Conservation (phyloP, 352 stramenopile species). For the Pythium plurisporium region DNA sequence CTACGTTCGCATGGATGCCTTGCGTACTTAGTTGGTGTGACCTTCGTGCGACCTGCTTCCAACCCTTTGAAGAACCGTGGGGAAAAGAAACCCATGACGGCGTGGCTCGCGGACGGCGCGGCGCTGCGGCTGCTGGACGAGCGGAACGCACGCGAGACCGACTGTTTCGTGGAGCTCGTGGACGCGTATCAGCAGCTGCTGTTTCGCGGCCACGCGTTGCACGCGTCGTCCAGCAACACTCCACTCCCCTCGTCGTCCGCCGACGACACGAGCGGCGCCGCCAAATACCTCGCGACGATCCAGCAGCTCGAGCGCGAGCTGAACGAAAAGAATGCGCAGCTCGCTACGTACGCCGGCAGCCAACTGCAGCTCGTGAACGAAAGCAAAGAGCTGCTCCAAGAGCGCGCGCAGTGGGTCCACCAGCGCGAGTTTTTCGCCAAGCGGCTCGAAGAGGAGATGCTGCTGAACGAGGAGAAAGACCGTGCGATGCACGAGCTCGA, state of each 20-base stretch:
- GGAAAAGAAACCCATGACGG: not conserved
- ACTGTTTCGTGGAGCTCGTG: conserved; percentile 54
- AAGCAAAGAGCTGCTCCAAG: conserved; percentile 69
- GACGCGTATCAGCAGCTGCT: conserved; percentile 69
- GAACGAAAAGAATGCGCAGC: conserved; percentile 54
- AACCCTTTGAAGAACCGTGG: no score
- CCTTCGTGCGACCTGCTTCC: conserved; percentile 10
- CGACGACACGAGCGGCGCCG: conserved; percentile 20
- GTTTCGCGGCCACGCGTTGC: conserved; percentile 28
- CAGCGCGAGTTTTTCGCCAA: conserved; percentile 55
- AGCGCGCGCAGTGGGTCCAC: conserved; percentile 51
- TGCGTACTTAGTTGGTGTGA: not conserved
- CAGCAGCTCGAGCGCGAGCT: conserved; percentile 68
- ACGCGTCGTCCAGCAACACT: conserved; percentile 15
- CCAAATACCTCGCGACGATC: conserved; percentile 56
- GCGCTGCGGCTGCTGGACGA: conserved; percentile 52
- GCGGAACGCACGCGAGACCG: conserved; percentile 60
- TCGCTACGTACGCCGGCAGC: conserved; percentile 46
- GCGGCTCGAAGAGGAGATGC: conserved; percentile 56
- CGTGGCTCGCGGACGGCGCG: conserved; percentile 34
- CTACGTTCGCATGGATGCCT: conserved; percentile 8
- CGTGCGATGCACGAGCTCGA: conserved; percentile 62
- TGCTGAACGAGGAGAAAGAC: conserved; percentile 63
- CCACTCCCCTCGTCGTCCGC: not conserved
- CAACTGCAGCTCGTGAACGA: conserved; percentile 65